Conservation (phyloP, 306 rosid species). For the Macrotyloma uniflorum region DNA sequence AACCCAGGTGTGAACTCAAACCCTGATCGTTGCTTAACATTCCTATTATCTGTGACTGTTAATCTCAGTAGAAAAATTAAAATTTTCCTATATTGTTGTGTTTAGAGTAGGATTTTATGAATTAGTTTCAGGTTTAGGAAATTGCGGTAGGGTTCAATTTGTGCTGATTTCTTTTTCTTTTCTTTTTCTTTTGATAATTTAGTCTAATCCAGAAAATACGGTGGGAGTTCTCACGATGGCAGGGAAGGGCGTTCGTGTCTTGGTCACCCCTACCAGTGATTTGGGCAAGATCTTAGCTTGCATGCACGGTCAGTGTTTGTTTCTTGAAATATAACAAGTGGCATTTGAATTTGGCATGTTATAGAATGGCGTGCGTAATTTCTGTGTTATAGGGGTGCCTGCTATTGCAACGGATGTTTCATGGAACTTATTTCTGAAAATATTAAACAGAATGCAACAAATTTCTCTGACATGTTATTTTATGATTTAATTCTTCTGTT, state of each 20-base stretch:
- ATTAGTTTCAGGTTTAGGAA: neutral
- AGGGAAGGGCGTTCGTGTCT: conserved; percentile 91
- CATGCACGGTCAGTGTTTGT: conserved; percentile 77
- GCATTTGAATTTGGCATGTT: neutral
- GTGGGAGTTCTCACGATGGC: conserved; percentile 98
- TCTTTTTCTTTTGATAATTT: conserved; percentile 20
- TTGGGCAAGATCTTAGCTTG: conserved; percentile 94
- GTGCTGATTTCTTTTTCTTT: conserved; percentile 33
- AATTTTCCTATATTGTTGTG: neutral
- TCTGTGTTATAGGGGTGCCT: neutral
- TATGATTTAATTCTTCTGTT: conserved; percentile 25
- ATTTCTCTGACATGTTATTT: neutral
- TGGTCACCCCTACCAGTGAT: conserved; percentile 95
- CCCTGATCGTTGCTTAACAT: neutral
- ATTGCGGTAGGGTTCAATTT: neutral
- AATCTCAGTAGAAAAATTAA: neutral
- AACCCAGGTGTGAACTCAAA: conserved; percentile 69
- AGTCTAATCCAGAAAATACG: conserved; percentile 96
- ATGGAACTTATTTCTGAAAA: neutral
- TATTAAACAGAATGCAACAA: conserved; percentile 17
- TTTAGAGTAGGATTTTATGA: neutral
- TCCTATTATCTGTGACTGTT: neutral
- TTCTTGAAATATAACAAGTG: conserved; percentile 9
- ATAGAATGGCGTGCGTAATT: neutral
- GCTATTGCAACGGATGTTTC: conserved; percentile 4